Base-by-base conservation (phyloP, 2,329 filamentous ascomycete species). In the Sphaerostilbella broomeana region DNA sequence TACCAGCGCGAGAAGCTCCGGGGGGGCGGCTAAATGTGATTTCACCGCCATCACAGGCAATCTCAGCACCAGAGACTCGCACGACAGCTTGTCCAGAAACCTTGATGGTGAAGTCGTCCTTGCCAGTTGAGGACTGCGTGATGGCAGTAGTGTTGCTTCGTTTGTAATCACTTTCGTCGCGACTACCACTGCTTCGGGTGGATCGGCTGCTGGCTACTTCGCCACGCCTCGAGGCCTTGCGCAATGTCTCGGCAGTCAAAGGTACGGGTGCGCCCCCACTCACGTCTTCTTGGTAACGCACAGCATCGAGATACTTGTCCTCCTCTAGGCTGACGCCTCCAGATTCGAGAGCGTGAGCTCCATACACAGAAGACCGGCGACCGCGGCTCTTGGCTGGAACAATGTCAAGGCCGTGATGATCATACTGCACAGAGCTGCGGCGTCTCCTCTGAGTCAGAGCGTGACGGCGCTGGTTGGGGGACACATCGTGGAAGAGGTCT, bases 91-190 rank as follows among this genome's bases (percentile, higher is more conserved):
- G 65, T 10, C 73, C 74, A 17, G 68, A 72, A 32, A 81, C 65
- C 47, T 75, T 75, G 55, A 81, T 79, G 12, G 75, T 81, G 41
- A 79, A 64, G 45, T 79, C 75, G 25, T 80, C 75, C 39, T 46
- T 70, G 42, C 67, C 71, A 3, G 58, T 59, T 4, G 59, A 64
- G 6, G 72, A 75, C 22, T 72, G 64, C 4, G 77, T 81, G 8
- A 77, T 75, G 27, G 74, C 69, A 10, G 77, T 81, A 0, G 77
- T 77, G 19, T 73, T 74, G 38, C 76, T 80, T 46, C 73, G 72
- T 47, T 69, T 70, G 56, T 72, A 79, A 40, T 80, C 77, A 57
- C 77, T 81, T 42, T 81, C 77, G 49, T 81, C 78, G 29, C 68
- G 75, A 53, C 77, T 81, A 16, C 58, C 69, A 46, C 69, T 78